A percentile compares a stretch with the other conserved stretches of the same genome.
These are phyloP conservation scores for Candida anglica DNA, from an alignment of 805 yeast species.

Conservation along the genomic window DNA sequence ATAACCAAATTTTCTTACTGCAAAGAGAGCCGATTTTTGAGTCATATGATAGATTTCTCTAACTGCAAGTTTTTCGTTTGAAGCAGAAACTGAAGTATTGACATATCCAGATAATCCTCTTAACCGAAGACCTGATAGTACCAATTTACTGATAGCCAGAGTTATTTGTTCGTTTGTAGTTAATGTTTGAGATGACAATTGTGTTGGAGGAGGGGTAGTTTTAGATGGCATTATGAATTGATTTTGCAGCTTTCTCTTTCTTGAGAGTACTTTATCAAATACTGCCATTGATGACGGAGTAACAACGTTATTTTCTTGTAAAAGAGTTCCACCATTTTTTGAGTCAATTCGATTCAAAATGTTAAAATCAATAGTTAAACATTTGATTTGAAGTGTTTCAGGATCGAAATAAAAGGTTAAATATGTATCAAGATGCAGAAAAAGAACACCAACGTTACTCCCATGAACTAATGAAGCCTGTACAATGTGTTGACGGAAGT, in stretches of 20 bases:
- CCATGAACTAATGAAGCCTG: conserved; percentile 1
- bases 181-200: conserved; percentile 13
- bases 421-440: conserved; percentile 8
- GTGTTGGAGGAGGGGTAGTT: conserved; percentile 7
- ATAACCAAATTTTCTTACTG: conserved; percentile 34
- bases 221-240: conserved; percentile 8
- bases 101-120: conserved; percentile 29
- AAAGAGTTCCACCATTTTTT: too few relatives aligned
- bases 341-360: too few relatives aligned
- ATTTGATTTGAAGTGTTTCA: conserved; percentile 8
- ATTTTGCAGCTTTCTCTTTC: conserved; percentile 16
- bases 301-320: too few relatives aligned
- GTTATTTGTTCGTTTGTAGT: conserved; percentile 27
- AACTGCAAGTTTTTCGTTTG: conserved; percentile 31
- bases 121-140: conserved; percentile 38
- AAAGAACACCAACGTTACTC: not conserved
- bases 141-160: conserved; percentile 28
- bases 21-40: conserved; percentile 31
- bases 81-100: conserved; percentile 8
- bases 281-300: conserved; percentile 18
- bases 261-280: conserved; percentile 33
- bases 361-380: conserved; percentile 16
- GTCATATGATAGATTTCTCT: conserved; percentile 42
- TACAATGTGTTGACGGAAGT: conserved; percentile 16
- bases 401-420: conserved; percentile 22